These are phyloP conservation scores for Helianthus annuus DNA, from an alignment of 129 eudicot species.

Conservation along the genomic window DNA sequence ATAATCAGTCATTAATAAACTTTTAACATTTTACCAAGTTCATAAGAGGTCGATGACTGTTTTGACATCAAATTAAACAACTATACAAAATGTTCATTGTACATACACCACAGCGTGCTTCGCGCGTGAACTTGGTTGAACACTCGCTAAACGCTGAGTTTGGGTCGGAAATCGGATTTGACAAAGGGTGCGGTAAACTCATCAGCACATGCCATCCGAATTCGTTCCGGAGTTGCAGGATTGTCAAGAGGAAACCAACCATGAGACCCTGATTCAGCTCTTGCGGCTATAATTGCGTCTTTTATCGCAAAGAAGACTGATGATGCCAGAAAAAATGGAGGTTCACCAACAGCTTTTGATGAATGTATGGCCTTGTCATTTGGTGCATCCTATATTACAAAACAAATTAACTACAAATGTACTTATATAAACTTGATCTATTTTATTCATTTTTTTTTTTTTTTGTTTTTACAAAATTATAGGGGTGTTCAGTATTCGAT, in stretches of 20 bases:
- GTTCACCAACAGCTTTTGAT: constrained; percentile 98
- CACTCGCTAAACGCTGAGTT: constrained; percentile 58
- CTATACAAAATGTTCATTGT: constrained; percentile 3
- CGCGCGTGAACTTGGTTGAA: background rate
- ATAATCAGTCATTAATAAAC: background rate
- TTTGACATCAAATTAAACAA: background rate
- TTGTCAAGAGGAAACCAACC: constrained; percentile 94
- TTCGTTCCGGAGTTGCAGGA: constrained; percentile 97
- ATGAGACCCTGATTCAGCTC: constrained; percentile 63
- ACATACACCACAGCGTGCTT: background rate
- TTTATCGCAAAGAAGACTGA: constrained; percentile 85
- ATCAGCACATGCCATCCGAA: constrained; percentile 90
- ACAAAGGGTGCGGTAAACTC: constrained; percentile 61
- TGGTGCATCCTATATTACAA: constrained; percentile 71
- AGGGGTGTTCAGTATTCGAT: too few species aligned
- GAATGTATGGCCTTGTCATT: constrained; percentile 89
- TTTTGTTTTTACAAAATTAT: too few species aligned
- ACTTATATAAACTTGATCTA: too few species aligned
- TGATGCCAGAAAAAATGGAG: constrained; percentile 94
- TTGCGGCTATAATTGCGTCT: constrained; percentile 80
- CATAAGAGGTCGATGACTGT: background rate
- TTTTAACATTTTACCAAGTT: background rate
- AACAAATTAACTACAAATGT: background rate
- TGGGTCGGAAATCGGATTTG: constrained; percentile 65
- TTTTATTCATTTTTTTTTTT: too few species aligned